Conservation (phyloP, 2,329 filamentous ascomycete species). For the Cercospora sesami region DNA sequence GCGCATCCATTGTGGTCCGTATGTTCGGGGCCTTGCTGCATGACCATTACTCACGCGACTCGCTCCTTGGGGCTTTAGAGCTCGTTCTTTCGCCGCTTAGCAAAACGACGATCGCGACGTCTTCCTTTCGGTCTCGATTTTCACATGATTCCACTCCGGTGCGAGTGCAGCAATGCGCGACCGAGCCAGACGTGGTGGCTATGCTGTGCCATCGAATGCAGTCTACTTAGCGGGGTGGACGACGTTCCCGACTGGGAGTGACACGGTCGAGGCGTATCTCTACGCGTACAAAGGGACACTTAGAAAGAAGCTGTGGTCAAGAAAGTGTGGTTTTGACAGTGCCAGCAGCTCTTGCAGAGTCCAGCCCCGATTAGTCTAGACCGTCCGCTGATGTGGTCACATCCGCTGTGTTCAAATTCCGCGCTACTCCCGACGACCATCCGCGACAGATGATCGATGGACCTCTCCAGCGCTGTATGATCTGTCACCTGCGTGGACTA, state of each 20-base stretch:
- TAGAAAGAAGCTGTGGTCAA: too few species aligned
- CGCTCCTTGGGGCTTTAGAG: not conserved
- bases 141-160: not conserved
- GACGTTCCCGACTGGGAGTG: too few species aligned
- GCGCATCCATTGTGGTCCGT: not conserved
- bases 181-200: not conserved
- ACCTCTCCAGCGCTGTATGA: too few species aligned
- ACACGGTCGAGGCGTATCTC: too few species aligned
- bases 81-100: not conserved
- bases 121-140: not conserved
- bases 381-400: too few species aligned
- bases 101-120: not conserved
- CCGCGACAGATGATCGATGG: not conserved
- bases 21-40: not conserved
- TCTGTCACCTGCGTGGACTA: not conserved
- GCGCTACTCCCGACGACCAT: not conserved
- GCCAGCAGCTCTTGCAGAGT: too few species aligned
- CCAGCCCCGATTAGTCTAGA: too few species aligned
- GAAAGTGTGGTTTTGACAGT: too few species aligned
- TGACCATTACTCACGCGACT: not conserved
- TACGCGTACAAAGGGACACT: too few species aligned
- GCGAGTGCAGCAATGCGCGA: not conserved
- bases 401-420: not conserved
- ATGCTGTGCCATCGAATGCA: not conserved
- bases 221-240: not conserved